A percentile compares a stretch with the other conserved stretches of the same genome.
phyloP scores from a whole-genome alignment of 2,329 filamentous ascomycete genomes.

The Botrytis aclada region DNA sequence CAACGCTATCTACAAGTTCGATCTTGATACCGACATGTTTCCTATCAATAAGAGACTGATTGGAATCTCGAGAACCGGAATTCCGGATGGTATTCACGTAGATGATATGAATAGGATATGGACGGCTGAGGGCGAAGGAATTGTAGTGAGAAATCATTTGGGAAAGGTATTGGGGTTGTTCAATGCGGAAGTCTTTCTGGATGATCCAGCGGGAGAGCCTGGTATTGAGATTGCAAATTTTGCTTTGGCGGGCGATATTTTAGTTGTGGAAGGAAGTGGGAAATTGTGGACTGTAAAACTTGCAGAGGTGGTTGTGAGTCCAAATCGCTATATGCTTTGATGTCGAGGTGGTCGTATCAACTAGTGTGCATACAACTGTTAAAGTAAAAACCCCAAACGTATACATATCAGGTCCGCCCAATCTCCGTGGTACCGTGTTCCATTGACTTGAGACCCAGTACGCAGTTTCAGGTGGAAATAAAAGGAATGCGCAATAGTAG shows the following conservation, averaged over 20 bases:
- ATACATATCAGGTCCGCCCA: neutral
- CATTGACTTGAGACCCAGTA: neutral
- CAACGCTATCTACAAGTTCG: constrained; percentile 7
- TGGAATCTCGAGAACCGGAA: neutral
- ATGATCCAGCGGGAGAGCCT: neutral
- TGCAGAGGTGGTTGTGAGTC: constrained; percentile 8
- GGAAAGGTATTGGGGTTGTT: constrained; percentile 12
- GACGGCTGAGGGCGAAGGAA: constrained; percentile 10
- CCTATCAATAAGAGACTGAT: constrained; percentile 2
- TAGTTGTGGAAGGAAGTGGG: neutral
- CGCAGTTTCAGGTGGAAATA: neutral
- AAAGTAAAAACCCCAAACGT: no score
- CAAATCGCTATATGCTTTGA: neutral
- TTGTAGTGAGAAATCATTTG: neutral
- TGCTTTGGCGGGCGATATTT: constrained; percentile 7
- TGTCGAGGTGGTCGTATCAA: neutral
- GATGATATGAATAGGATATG: constrained; percentile 12
- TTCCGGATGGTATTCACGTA: constrained; percentile 14
- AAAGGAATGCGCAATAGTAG: neutral
- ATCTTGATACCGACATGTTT: neutral
- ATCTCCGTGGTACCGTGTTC: neutral
- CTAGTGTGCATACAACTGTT: no score
- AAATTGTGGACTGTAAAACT: neutral
- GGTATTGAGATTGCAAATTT: constrained; percentile 4
- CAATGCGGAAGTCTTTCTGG: neutral